Percentiles rank a stretch among this genome's conserved stretches.
These are phyloP conservation scores for Fraxinus pennsylvanica DNA, from an alignment of 257 asterid genomes.

Conservation along the genomic window DNA sequence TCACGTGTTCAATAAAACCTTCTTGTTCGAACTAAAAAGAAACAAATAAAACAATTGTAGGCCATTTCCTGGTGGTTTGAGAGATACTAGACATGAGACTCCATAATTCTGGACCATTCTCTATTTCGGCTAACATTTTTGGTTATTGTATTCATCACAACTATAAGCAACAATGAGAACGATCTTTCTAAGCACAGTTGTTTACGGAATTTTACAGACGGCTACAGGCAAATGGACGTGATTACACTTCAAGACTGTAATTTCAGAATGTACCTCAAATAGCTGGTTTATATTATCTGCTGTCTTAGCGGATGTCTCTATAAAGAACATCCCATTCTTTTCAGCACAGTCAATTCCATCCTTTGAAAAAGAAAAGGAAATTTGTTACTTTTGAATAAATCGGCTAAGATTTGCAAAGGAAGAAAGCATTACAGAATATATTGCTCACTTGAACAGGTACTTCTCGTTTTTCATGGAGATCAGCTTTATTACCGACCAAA, in stretches of 20 bases:
- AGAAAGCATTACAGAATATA: neutral
- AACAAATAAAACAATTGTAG: too few relatives aligned
- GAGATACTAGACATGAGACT: neutral
- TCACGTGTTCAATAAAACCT: neutral
- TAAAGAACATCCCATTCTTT: constrained; percentile 94
- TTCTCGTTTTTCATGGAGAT: constrained; percentile 88
- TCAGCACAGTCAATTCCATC: constrained; percentile 85
- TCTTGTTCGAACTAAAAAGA: neutral
- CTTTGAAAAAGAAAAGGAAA: constrained; percentile 41
- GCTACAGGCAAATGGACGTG: neutral
- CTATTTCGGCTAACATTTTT: neutral
- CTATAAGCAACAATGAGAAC: neutral
- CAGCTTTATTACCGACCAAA: constrained; percentile 97
- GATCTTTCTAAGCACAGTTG: neutral
- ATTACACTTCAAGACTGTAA: neutral
- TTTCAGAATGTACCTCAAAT: constrained; percentile 69
- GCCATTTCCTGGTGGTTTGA: neutral
- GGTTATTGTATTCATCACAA: neutral
- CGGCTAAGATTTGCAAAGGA: constrained; percentile 5
- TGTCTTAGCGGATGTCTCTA: constrained; percentile 98
- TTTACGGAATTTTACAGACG: neutral
- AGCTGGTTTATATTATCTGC: constrained; percentile 99
- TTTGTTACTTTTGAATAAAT: neutral
- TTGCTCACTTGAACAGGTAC: constrained; percentile 70
- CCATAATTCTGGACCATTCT: neutral